Evolutionary conservation across 805 yeast species (phyloP), one percentile per base, ranked within the genome.

Genomic region (Lachancea dasiensis): DNA sequence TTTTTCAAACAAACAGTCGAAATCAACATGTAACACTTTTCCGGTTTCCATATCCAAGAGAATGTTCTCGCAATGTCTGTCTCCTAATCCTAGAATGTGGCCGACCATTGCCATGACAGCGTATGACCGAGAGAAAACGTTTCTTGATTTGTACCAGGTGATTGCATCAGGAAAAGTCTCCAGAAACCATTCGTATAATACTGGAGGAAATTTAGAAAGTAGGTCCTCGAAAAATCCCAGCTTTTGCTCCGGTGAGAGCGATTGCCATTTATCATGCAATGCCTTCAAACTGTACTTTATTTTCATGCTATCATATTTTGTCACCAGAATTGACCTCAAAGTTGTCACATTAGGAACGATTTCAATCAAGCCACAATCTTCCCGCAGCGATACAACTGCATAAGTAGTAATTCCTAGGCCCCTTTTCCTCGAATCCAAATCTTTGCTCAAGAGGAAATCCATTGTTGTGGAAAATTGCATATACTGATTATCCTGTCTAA

Each of bases 91-190:
- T 19, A 92, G 68, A 31, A 92, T 77, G 56, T 85, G 86, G 0
- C 99, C 98, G 4, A 90, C 95, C 68, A 92, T 86, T 0, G 97
- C 87, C 98, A 94, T 92, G 0, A 90, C 97, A 0, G 97, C 96
- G 19, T 83, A 69, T 0, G 95, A 78, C 38, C 95, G 68, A 0
- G 85, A 78, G 55, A 74, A 94, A 24, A 70, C 68, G 34, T 79
- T 80, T 39, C 97, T 64, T 1, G 90, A 84, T 29, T 71, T 70
- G 44, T 86, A 83, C 98, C 98, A 92, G 1, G 76, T 65, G 6
- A 79, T 74, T 0, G 97, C 95, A 47, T 89, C 95, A 0, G 97
- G 86, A 50, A 87, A 90, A 36, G 76, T 81, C 40, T 86, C 89
- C 16, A 86, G 69, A 54, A 85, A 89, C 97, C 97, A 90, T 35